Base-by-base conservation (phyloP, 2,329 filamentous ascomycete species). In the Alternaria alternata region DNA sequence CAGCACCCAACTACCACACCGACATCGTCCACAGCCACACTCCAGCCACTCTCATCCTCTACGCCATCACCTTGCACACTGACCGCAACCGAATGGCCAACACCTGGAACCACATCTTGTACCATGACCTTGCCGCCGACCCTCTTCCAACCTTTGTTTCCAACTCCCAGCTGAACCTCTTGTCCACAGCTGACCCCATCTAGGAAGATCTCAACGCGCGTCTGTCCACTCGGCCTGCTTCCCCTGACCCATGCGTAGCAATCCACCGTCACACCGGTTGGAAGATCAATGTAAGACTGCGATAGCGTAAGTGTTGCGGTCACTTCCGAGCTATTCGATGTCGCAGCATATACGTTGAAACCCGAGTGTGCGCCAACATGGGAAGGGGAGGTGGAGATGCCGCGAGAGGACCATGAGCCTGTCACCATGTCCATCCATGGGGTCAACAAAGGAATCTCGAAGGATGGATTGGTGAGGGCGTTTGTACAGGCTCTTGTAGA, bases 391-490 rank as follows among this genome's bases (percentile, higher is more conserved):
- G 51, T 51, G 7, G 51, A 59, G 39, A 65, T 34, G 16, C 47
- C 60, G 36, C 61, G 61, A 0, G 47, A 49, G 3, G 48, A 48
- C 64, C 65, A 72, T 55, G 66, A 68, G 32, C 67, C 64, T 6
- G 59, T 60, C 5, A 59, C 63, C 42, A 65, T 66, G 52, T 51
- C 52, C 39, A 66, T 49, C 69, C 69, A 72, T 7, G 69, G 62
- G 16, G 18, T 8, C 4, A 42, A 22, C 20, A 51, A 7, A 34
- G 18, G 24, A 38, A 62, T 39, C 47, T 69, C 66, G 54, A 72
- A 72, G 18, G 66, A 66, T 0, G 67, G 67, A 48, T 72, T 72
- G 20, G 16, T 34, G 42, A 70, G 30, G 34, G 41, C 41, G 53
- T 72, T 69, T 8, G 54, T 52, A 47, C 63, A 63, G 51, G 47